Evolutionary conservation across 225 moss, liverwort and hornwort genomes (phyloP).

Genomic region (Marchantia polymorpha): DNA sequence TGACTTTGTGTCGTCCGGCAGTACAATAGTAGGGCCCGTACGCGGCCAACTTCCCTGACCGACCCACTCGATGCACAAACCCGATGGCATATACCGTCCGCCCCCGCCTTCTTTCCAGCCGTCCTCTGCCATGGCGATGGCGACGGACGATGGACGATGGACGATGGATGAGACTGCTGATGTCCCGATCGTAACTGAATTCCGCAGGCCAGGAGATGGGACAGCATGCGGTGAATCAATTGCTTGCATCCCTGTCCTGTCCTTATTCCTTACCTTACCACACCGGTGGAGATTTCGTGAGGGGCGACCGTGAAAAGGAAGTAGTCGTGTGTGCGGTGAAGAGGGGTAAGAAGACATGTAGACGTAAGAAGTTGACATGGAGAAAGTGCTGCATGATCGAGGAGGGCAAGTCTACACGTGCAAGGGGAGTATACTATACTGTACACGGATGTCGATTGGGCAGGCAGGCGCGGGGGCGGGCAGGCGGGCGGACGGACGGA

Average conservation of each 20-base stretch:
- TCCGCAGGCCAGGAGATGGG: not conserved
- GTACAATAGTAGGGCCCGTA: slow-evolving; percentile 3
- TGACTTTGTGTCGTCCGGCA: not conserved
- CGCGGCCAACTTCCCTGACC: not conserved
- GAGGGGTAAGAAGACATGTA: not conserved
- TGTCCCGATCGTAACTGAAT: not conserved
- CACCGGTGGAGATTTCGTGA: not conserved
- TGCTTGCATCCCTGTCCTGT: no score
- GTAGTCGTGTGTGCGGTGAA: no score
- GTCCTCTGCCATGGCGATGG: not conserved
- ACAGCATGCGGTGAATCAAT: not conserved
- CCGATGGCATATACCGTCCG: not conserved
- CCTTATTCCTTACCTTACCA: no score
- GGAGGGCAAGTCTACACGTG: not conserved
- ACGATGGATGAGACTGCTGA: not conserved
- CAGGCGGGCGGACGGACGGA: not conserved
- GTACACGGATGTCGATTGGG: not conserved
- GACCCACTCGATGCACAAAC: not conserved
- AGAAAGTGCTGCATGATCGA: not conserved
- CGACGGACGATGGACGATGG: not conserved
- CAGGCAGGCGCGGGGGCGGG: no score
- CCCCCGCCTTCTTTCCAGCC: not conserved
- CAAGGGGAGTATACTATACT: not conserved
- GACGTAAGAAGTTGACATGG: not conserved
- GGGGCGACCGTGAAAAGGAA: not conserved